Percentiles rank a stretch among this genome's conserved stretches.
These are phyloP conservation scores for Scleroderma citrinum DNA, from an alignment of 768 basidiomycete species.

Conservation along the genomic window DNA sequence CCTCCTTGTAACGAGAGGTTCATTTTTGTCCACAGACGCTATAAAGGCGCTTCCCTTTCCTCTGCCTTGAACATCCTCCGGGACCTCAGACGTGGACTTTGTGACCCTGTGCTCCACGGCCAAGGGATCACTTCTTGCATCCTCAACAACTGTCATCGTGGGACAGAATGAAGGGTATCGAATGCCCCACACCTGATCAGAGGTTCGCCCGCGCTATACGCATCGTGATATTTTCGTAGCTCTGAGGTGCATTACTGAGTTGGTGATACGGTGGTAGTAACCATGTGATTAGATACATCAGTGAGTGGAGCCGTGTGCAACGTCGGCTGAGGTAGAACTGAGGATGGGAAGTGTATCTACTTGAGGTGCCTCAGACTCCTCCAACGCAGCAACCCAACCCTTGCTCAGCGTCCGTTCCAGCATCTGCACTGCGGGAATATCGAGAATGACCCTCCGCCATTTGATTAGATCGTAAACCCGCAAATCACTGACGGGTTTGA, in stretches of 20 bases:
- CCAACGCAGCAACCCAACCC: slow-evolving; percentile 4
- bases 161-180: too few species aligned
- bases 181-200: too few species aligned
- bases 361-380: background rate
- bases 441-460: slow-evolving; percentile 78
- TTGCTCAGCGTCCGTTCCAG: slow-evolving; percentile 63
- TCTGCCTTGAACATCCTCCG: background rate
- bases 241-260: too few species aligned
- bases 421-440: slow-evolving; percentile 74
- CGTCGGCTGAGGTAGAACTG: background rate
- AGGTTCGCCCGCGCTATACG: too few species aligned
- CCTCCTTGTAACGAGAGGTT: slow-evolving; percentile 62
- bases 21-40: slow-evolving; percentile 41
- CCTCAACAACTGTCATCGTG: too few species aligned
- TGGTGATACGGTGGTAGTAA: too few species aligned
- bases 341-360: background rate
- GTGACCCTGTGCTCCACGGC: background rate
- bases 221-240: too few species aligned
- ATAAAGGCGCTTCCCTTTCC: slow-evolving; percentile 23
- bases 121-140: background rate
- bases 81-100: background rate
- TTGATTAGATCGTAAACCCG: slow-evolving; percentile 80
- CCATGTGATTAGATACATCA: background rate
- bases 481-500: slow-evolving; percentile 58
- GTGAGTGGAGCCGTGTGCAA: background rate